These are phyloP conservation scores for Clavispora fructus DNA, from an alignment of 805 yeast species.

Conservation along the genomic window DNA sequence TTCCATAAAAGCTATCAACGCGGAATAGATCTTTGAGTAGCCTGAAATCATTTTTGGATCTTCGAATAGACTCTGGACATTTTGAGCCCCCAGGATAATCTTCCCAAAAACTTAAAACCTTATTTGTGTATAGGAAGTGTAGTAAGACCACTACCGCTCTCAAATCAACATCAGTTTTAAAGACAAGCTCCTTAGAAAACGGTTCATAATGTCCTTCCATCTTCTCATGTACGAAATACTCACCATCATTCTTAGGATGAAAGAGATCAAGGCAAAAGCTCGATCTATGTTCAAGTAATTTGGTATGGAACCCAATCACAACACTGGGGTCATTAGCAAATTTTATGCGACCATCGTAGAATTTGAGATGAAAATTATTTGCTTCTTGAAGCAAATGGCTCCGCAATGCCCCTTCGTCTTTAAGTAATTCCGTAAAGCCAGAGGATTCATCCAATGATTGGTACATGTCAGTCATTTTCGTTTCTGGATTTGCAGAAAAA, in stretches of 20 bases:
- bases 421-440: not conserved
- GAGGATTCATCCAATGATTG: conserved; percentile 9
- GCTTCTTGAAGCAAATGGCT: not conserved
- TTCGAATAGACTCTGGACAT: conserved; percentile 25
- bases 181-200: conserved; percentile 8
- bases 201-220: conserved; percentile 20
- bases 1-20: conserved; percentile 10
- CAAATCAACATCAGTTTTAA: conserved; percentile 22
- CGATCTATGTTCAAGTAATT: conserved; percentile 29
- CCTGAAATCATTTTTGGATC: conserved; percentile 25
- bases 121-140: conserved; percentile 49
- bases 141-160: conserved; percentile 36
- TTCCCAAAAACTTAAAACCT: conserved; percentile 43
- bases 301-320: conserved; percentile 31
- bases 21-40: conserved; percentile 14
- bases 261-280: conserved; percentile 20
- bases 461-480: conserved; percentile 3
- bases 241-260: conserved; percentile 15
- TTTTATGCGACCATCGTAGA: conserved; percentile 31
- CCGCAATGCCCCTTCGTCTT: not conserved
- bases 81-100: conserved; percentile 20
- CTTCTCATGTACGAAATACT: conserved; percentile 20
- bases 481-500: conserved; percentile 2
- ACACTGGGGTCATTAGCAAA: conserved; percentile 19
- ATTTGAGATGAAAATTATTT: conserved; percentile 14